Evolutionary conservation across 192 early-diverging fungal genomes (phyloP).

Genomic region (Coemansia sp.): DNA sequence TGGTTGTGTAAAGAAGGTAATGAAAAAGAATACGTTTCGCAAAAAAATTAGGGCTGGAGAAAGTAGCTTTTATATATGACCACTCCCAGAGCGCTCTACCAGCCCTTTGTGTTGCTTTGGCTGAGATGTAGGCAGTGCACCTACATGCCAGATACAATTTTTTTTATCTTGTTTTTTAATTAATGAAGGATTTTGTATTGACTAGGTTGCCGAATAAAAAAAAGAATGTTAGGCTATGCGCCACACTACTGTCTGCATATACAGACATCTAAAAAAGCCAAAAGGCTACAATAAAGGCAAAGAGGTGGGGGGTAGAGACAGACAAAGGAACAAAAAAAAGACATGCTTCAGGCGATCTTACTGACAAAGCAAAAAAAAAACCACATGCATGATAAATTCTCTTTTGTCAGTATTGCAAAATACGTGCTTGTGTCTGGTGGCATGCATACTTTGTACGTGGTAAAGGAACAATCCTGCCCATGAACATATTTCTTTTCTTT

Average conservation of each 20-base stretch:
- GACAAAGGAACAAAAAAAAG: slow-evolving; percentile 1
- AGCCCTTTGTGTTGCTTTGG: neutral
- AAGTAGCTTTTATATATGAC: neutral
- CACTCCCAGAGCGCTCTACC: neutral
- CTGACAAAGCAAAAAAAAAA: neutral
- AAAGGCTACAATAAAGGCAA: neutral
- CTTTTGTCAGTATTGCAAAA: too few species aligned
- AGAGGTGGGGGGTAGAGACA: neutral
- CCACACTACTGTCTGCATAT: neutral
- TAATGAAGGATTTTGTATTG: neutral
- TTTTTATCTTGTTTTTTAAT: neutral
- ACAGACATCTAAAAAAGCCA: neutral
- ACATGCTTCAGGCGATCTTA: neutral
- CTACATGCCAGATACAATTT: too few species aligned
- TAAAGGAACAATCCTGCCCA: neutral
- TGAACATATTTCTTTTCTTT: neutral
- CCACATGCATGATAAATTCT: neutral
- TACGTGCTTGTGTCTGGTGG: too few species aligned
- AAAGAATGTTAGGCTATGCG: neutral
- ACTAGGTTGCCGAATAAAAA: neutral
- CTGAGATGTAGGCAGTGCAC: too few species aligned
- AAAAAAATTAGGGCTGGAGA: neutral
- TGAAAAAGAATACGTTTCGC: neutral
- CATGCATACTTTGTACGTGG: too few species aligned
- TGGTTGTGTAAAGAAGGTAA: neutral